Evolutionary conservation across 768 basidiomycete species (phyloP).

Genomic region (Rhodosporidiobolus sp.): DNA sequence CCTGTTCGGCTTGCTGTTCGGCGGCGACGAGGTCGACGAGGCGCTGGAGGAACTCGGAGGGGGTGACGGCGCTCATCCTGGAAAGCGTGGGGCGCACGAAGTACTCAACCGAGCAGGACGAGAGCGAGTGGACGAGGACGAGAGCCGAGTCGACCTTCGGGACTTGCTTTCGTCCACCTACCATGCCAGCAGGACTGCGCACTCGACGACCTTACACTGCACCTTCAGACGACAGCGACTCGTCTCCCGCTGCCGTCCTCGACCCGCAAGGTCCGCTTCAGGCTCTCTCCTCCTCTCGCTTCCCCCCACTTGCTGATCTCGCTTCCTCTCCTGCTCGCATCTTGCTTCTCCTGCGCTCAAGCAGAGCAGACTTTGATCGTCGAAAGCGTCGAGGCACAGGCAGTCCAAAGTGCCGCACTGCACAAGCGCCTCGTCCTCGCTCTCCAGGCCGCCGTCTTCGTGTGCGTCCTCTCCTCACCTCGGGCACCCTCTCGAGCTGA

Average conservation of each 20-base stretch:
- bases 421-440: not conserved
- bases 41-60: slow-evolving; percentile 59
- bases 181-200: not conserved
- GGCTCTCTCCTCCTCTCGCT: too few species aligned
- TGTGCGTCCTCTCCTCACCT: not conserved
- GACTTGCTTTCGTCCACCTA: not conserved
- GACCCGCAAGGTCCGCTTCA: slow-evolving; percentile 7
- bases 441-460: not conserved
- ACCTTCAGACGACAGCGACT: not conserved
- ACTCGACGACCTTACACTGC: not conserved
- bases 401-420: not conserved
- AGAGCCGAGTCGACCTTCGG: too few species aligned
- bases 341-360: not conserved
- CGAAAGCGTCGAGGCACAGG: not conserved
- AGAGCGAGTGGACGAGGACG: too few species aligned
- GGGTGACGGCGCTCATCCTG: not conserved
- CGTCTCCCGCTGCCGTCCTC: not conserved
- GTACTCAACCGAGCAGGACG: not conserved
- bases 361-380: slow-evolving; percentile 7
- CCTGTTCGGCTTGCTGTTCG: slow-evolving; percentile 82
- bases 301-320: not conserved
- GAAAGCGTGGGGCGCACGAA: too few species aligned
- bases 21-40: slow-evolving; percentile 64
- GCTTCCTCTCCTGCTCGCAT: not conserved
- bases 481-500: too few species aligned